phyloP scores from a whole-genome alignment of 805 yeast genomes.

The Middelhovenomyces tepae region DNA sequence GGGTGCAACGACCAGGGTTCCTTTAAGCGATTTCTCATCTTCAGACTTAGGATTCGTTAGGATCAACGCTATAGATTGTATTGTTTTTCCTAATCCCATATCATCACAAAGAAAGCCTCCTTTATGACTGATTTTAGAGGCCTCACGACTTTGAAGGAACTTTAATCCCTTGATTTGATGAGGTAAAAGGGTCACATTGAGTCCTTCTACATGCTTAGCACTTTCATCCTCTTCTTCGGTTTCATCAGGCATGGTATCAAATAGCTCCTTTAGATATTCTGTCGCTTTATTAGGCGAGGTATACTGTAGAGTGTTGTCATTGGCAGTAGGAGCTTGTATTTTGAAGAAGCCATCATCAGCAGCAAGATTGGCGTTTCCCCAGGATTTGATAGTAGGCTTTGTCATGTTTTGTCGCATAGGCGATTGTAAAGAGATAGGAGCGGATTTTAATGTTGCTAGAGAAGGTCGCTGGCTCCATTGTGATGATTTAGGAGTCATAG shows the following conservation, averaged over 20 bases:
- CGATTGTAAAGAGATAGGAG: too few species aligned
- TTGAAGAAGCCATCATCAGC: conserved; percentile 3
- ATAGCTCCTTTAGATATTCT: conserved; percentile 12
- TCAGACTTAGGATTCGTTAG: conserved; percentile 27
- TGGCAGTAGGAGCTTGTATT: conserved; percentile 1
- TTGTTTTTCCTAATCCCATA: conserved; percentile 86
- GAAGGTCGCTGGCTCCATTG: conserved; percentile 17
- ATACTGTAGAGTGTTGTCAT: conserved; percentile 1
- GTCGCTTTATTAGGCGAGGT: conserved; percentile 6
- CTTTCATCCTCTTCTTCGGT: conserved; percentile 4
- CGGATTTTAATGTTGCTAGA: conserved; percentile 6
- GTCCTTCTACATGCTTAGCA: conserved; percentile 27
- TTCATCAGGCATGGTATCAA: conserved; percentile 8
- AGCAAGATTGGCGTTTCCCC: conserved; percentile 7
- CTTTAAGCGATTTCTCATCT: conserved; percentile 4
- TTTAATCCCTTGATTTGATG: conserved; percentile 40
- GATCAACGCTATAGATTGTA: conserved; percentile 65
- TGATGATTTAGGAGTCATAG: conserved; percentile 18
- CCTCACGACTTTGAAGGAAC: conserved; percentile 35
- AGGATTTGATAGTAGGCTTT: too few species aligned
- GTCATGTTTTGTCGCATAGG: too few species aligned
- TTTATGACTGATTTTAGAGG: conserved; percentile 20
- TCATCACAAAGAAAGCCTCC: conserved; percentile 77
- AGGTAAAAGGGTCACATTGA: conserved; percentile 32
- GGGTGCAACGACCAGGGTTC: conserved; percentile 37